Base-by-base conservation (phyloP, 1,139 yeast species). In the Debaryomyces singareniensis region DNA sequence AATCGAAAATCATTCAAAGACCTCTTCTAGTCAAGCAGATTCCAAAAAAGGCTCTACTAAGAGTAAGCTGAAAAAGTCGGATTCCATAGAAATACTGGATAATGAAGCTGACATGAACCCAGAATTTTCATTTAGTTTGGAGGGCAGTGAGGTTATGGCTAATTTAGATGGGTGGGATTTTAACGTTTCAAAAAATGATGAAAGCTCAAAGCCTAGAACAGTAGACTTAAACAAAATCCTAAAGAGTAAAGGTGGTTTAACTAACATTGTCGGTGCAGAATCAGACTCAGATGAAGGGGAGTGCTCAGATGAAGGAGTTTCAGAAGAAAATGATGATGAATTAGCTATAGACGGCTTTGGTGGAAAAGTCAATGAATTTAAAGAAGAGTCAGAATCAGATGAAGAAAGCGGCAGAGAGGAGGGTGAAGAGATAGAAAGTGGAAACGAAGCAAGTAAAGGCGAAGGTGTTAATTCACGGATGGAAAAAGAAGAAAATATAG, bases 211-310 rank as follows among this genome's bases (percentile, higher is more conserved):
- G 5, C 69, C 54, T 40, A 76, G 70, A 40, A 85, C 78, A 35
- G 95, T 87, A n/a, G 93, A 86, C 59, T 65, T 87, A 42, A 96
- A 87, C 48, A 78, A 78, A 16, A 87, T 87, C 34, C 81, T 87
- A 44, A 76, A 81, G 59, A 72, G 89, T 55, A 81, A 79, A 45
- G 89, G 91, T 55, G 89, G 87, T 28, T 61, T 80, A 33, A 70
- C 78, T 15, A 70, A 71, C 33, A 53, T 18, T 7, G 21, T n/a
- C n/a, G 21, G 21, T 7, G n/a, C 41, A 3, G 54, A 46, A 3
- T 58, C 46, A 4, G 55, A 46, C 3, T 61, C 51, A 4, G 49
- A 39, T 3, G 51, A 45, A 3, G 63, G 51, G 10, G 61, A 49
- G 4, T 49, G 46, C 12, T 51, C 47, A 6, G 51, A 46, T 3